Evolutionary conservation across 139 green algal species (phyloP).

Genomic region (Parachlorella kessleri): DNA sequence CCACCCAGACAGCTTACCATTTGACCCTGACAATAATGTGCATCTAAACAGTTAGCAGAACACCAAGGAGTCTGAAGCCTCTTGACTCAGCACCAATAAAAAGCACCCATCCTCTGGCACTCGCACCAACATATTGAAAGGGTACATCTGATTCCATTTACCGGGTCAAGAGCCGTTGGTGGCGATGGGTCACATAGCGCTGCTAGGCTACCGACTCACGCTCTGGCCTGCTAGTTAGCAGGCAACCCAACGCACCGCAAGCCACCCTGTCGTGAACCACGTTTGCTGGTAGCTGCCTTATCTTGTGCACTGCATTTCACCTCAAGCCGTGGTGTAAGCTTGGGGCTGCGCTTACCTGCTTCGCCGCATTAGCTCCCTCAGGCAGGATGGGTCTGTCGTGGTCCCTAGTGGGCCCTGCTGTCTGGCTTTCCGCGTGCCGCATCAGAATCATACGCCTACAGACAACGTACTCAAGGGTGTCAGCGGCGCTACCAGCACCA

Average conservation of each 20-base stretch:
- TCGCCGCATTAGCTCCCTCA: constrained; percentile 32
- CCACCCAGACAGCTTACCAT: neutral
- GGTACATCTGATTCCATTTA: neutral
- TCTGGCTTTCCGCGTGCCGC: constrained; percentile 76
- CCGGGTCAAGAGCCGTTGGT: neutral
- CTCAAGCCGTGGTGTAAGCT: neutral
- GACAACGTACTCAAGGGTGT: too few relatives aligned
- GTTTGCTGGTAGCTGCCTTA: too few relatives aligned
- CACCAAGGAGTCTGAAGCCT: neutral
- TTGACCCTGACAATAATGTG: neutral
- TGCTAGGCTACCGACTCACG: neutral
- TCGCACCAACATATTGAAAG: neutral
- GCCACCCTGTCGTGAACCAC: too few relatives aligned
- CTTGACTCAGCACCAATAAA: neutral
- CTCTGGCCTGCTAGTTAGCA: neutral
- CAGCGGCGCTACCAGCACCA: too few relatives aligned
- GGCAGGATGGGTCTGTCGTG: constrained; percentile 67
- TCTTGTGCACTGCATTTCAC: neutral
- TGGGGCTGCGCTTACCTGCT: constrained; percentile 23
- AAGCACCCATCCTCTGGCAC: neutral
- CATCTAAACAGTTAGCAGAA: neutral
- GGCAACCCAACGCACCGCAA: too few relatives aligned
- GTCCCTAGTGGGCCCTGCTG: constrained; percentile 40
- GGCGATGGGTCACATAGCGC: neutral
- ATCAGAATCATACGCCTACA: constrained; percentile 88